These are phyloP conservation scores for Lactarius sanguifluus DNA, from an alignment of 768 basidiomycete species.

Conservation along the genomic window DNA sequence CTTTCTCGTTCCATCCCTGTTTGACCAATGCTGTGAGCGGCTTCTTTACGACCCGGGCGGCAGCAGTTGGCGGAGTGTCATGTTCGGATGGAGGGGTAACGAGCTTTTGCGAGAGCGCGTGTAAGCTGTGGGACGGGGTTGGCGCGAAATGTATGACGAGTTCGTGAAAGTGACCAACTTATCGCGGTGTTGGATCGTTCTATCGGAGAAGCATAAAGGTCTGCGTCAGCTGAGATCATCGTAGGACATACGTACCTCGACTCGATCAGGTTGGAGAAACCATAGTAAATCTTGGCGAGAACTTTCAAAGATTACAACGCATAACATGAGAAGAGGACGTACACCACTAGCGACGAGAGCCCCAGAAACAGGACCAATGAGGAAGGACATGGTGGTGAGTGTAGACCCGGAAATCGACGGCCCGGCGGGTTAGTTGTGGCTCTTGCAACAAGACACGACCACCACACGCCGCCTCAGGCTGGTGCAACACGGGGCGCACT, in stretches of 20 bases:
- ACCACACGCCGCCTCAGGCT: background rate
- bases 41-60: constrained; percentile 24
- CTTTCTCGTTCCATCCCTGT: constrained; percentile 28
- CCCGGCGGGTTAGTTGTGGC: background rate
- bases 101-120: constrained; percentile 16
- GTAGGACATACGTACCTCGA: constrained; percentile 44
- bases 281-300: constrained; percentile 52
- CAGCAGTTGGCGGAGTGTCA: constrained; percentile 24
- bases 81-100: constrained; percentile 19
- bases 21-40: constrained; percentile 22
- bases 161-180: constrained; percentile 46
- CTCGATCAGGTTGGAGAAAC: constrained; percentile 64
- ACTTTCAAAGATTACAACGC: constrained; percentile 30
- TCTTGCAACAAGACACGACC: background rate
- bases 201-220: constrained; percentile 32
- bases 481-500: background rate
- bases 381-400: constrained; percentile 49
- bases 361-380: constrained; percentile 67
- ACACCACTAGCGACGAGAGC: constrained; percentile 68
- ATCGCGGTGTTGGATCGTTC: constrained; percentile 53
- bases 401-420: constrained; percentile 1
- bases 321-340: constrained; percentile 32
- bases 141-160: background rate
- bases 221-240: background rate
- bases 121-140: constrained; percentile 19